phyloP scores from a whole-genome alignment of 2,329 filamentous ascomycete genomes.

The Ceratocystis lukuohia region DNA sequence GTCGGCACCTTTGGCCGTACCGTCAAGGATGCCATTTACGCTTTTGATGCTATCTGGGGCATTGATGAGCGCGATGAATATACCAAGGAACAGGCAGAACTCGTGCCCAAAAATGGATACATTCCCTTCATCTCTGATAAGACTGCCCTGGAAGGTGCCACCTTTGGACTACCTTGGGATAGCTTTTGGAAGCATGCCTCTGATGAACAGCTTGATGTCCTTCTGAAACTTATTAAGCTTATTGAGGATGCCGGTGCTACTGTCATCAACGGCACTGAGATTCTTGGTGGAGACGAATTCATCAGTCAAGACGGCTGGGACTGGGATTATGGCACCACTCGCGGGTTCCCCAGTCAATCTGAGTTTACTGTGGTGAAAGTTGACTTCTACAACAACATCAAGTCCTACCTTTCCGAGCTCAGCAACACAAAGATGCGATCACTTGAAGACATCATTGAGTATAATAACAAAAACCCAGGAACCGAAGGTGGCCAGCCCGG shows the following conservation, averaged over 20 bases:
- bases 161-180: slow-evolving; percentile 58
- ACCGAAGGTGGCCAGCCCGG: slow-evolving; percentile 51
- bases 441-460: slow-evolving; percentile 51
- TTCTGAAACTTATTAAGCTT: slow-evolving; percentile 31
- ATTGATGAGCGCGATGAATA: slow-evolving; percentile 51
- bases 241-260: slow-evolving; percentile 50
- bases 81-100: slow-evolving; percentile 42
- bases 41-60: slow-evolving; percentile 55
- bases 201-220: slow-evolving; percentile 38
- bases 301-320: slow-evolving; percentile 56
- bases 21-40: slow-evolving; percentile 53
- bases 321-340: slow-evolving; percentile 52
- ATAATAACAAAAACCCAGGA: slow-evolving; percentile 49
- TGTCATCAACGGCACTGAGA: slow-evolving; percentile 56
- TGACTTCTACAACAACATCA: slow-evolving; percentile 52
- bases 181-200: slow-evolving; percentile 55
- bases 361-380: slow-evolving; percentile 62
- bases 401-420: slow-evolving; percentile 48
- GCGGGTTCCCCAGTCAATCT: slow-evolving; percentile 55
- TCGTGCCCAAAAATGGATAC: slow-evolving; percentile 44
- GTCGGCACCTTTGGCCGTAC: slow-evolving; percentile 55
- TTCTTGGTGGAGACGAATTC: slow-evolving; percentile 48
- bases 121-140: slow-evolving; percentile 41
- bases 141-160: slow-evolving; percentile 43
- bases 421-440: slow-evolving; percentile 45